Base-by-base conservation (phyloP, 1,284 basidiomycete species). In the Melampsora larici-populina region DNA sequence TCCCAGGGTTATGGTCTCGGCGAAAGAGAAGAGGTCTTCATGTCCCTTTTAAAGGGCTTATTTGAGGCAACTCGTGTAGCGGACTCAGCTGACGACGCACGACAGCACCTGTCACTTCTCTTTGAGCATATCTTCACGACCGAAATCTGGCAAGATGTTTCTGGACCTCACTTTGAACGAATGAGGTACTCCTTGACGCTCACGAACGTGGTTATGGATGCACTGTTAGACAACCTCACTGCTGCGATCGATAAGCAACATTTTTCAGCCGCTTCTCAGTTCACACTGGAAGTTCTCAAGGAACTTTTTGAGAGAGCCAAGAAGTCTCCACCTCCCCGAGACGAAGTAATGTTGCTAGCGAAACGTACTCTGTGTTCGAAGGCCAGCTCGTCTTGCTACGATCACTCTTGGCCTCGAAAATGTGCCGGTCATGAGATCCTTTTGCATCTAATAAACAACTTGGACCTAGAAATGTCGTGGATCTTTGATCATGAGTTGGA, bases 401-500 rank as follows among this genome's bases (percentile, higher is more conserved):
- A 96, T 79, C 93, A 94, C 81, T 88, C 91, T 0, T 95, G 93
- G 94, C 87, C 88, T 5, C 88, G 89, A 74, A 96, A 96, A 85
- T 90, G 89, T 81, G 94, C 94, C 7, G 94, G 94, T 15, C 94
- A 92, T 80, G 87, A 86, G 66, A 94, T 93, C 2, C 90, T 97
- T 82, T 88, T 88, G 80, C 89, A 94, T 77, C 88, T 97, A 85
- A 89, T 90, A 0, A 85, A 86, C 73, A 89, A 90, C 18, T 88
- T 90, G 1, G 88, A 90, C 29, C 85, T 97, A 33, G 91, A 89
- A 31, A 86, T 89, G 58, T 89, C 88, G 80, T 97, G 94, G 92
- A 87, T 95, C 68, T 87, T 89, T 79, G 93, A 97, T 77, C 90
- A 94, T 66, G 92, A 97, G 83, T 88, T 93, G 63, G 96, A 99